Conservation (phyloP, 495 filamentous ascomycete genomes). For the Penicillium alfredii region DNA sequence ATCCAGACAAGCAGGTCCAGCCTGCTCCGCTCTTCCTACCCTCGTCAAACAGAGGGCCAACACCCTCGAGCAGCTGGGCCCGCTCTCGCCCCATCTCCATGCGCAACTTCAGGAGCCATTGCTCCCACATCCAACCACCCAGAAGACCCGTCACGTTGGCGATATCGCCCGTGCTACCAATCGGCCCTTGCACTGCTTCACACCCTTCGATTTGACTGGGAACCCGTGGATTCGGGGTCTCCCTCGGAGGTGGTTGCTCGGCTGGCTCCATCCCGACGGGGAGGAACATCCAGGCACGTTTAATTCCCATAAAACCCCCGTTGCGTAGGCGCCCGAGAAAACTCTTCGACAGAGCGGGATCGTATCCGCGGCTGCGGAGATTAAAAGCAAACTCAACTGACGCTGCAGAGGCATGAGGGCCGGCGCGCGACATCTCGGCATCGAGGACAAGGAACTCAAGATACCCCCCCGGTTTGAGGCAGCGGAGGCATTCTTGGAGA, state of each 20-base stretch:
- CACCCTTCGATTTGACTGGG: slow-evolving; percentile 44
- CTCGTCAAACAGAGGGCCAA: slow-evolving; percentile 78
- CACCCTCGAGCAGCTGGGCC: slow-evolving; percentile 63
- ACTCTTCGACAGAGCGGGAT: slow-evolving; percentile 70
- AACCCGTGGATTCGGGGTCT: slow-evolving; percentile 49
- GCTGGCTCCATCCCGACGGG: slow-evolving; percentile 68
- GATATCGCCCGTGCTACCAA: slow-evolving; percentile 67
- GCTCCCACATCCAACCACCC: slow-evolving; percentile 91
- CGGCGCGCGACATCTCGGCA: slow-evolving; percentile 78
- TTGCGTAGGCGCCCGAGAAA: slow-evolving; percentile 70
- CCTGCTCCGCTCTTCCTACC: slow-evolving; percentile 69
- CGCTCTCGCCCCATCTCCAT: slow-evolving; percentile 70
- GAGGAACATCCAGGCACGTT: slow-evolving; percentile 83
- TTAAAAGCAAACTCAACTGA: slow-evolving; percentile 85
- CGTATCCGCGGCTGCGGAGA: slow-evolving; percentile 81
- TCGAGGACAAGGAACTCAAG: slow-evolving; percentile 88
- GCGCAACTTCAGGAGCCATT: slow-evolving; percentile 84
- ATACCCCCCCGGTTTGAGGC: slow-evolving; percentile 87
- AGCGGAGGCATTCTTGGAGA: slow-evolving; percentile 77
- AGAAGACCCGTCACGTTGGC: slow-evolving; percentile 74
- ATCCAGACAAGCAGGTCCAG: slow-evolving; percentile 84
- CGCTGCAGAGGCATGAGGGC: slow-evolving; percentile 68
- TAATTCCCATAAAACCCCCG: slow-evolving; percentile 69
- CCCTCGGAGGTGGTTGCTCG: slow-evolving; percentile 36
- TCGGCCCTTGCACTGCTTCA: slow-evolving; percentile 58